A percentile compares a stretch with the other conserved stretches of the same genome.
Evolutionary conservation across 2,329 filamentous ascomycete genomes (phyloP).

Genomic region (Neonectria neomacrospora): DNA sequence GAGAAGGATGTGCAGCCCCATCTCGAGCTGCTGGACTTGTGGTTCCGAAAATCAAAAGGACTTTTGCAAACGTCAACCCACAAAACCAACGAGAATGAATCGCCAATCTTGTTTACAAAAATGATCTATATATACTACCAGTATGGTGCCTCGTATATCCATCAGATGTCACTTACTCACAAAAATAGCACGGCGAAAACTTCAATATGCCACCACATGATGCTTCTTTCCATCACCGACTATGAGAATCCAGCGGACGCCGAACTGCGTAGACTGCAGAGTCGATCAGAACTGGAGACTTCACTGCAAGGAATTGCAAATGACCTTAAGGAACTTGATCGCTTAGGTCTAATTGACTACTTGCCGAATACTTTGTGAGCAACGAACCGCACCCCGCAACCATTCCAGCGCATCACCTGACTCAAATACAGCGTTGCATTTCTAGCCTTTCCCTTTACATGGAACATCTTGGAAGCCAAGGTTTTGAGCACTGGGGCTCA

Average conservation of each 20-base stretch:
- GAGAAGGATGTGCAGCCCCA: not conserved
- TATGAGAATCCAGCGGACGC: not conserved
- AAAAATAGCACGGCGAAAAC: not conserved
- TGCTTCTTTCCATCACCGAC: not conserved
- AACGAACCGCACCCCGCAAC: not conserved
- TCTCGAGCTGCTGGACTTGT: not conserved
- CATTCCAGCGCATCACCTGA: not conserved
- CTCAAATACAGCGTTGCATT: not conserved
- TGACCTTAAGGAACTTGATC: not conserved
- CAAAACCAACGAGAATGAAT: not conserved
- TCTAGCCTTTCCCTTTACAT: not conserved
- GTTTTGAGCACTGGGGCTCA: not conserved
- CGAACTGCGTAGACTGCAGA: not conserved
- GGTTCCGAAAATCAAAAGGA: not conserved
- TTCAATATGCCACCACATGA: not conserved
- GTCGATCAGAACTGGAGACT: not conserved
- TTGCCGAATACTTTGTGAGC: not conserved
- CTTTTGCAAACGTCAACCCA: not conserved
- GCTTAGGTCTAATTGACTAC: not conserved
- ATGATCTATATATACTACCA: not conserved
- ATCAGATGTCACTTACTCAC: not conserved
- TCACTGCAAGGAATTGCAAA: not conserved
- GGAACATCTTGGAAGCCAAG: not conserved
- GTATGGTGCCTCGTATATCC: not conserved
- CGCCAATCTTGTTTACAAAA: not conserved